These are phyloP conservation scores for Dryas octopetala DNA, from an alignment of 306 rosid species.

Conservation along the genomic window DNA sequence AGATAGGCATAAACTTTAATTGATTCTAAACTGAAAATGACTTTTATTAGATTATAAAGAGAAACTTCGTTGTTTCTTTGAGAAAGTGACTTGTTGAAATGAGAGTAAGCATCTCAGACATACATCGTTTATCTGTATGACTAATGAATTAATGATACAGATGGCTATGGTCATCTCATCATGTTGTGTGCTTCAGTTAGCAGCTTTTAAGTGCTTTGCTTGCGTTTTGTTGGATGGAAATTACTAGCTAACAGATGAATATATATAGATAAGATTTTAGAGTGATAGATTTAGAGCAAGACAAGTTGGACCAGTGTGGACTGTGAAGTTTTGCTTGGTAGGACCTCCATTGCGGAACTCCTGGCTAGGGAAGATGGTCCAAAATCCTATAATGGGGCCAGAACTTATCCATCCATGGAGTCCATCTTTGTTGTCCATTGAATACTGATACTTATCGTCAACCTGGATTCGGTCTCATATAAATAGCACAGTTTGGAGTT, in stretches of 20 bases:
- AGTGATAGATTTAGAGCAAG: slow-evolving; percentile 34
- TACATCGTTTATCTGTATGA: too few species aligned
- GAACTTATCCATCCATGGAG: slow-evolving; percentile 51
- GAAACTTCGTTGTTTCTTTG: too few species aligned
- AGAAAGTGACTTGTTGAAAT: too few species aligned
- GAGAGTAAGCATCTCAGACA: too few species aligned
- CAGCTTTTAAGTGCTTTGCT: too few species aligned
- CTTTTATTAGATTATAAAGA: too few species aligned
- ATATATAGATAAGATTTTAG: not conserved
- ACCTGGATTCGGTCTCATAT: slow-evolving; percentile 25
- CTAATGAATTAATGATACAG: too few species aligned
- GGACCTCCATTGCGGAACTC: slow-evolving; percentile 52
- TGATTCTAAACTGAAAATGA: not conserved
- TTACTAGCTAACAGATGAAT: too few species aligned
- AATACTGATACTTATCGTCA: slow-evolving; percentile 48
- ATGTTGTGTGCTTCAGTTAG: too few species aligned
- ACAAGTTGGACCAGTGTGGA: slow-evolving; percentile 45
- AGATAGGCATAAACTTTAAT: not conserved
- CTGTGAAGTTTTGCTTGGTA: slow-evolving; percentile 49
- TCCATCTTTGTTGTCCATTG: slow-evolving; percentile 47
- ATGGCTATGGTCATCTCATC: too few species aligned
- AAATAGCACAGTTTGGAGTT: not conserved
- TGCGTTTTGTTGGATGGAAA: too few species aligned
- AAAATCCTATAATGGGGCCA: slow-evolving; percentile 43
- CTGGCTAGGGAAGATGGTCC: slow-evolving; percentile 42